Base-by-base conservation (phyloP, 495 filamentous ascomycete genomes). In the Aspergillus cavernicola region DNA sequence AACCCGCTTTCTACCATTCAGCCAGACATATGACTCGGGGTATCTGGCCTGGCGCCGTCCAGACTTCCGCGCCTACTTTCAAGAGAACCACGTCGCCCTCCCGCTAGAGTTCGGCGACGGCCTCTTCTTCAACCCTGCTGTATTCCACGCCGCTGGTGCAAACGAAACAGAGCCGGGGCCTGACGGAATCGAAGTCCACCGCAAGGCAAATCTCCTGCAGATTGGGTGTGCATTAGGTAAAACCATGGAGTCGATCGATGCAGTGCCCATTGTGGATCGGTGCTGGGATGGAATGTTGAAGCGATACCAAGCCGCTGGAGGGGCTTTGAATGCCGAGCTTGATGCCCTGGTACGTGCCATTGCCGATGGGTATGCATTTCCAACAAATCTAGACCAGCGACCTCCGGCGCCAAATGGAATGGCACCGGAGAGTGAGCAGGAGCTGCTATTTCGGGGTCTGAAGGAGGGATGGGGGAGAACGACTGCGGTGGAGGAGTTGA, bases 301-400 rank as follows among this genome's bases (percentile, higher is more conserved):
- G 22, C 61, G 63, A 57, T 76, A 64, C 56, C 23, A 52, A 31
- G 42, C 19, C 2, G 70, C 69, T 15, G 74, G 70, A 3, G 50
- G 57, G 44, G 59, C 55, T 24, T 19, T 69, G 42, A 59, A 60
- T 31, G 15, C 29, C 15, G 59, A 61, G 12, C 39, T 79, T 43
- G 66, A 70, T 53, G 68, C 67, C 16, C 65, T 77, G 31, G 66
- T 82, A 1, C 53, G 61, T 15, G 71, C 75, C 19, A 56, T 80
- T 29, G 78, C 64, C 7, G 77, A 79, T 33, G 80, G 77, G n/a
- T 83, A 83, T 58, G 71, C 78, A 23, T 81, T 83, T 47, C 80
- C 78, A 13, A 79, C 79, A 15, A 81, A 83, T 62, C 53, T 82
- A 52, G 80, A 82, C 62, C 61, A 61, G 20, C 57, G 75, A 31